phyloP scores from a whole-genome alignment of 2,329 filamentous ascomycete genomes.

The Coleophoma cylindrospora region DNA sequence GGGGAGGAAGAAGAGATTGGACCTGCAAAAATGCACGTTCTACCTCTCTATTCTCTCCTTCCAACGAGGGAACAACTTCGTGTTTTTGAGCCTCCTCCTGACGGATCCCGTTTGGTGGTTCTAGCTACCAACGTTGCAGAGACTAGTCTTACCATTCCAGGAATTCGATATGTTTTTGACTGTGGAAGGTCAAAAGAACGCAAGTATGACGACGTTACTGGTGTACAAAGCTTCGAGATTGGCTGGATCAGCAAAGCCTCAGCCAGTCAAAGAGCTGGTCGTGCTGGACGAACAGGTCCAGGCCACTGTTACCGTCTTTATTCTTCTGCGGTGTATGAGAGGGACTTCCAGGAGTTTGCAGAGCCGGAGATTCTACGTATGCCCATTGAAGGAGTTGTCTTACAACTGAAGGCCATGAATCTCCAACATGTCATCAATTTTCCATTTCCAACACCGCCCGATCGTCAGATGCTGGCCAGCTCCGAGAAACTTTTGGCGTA shows the following conservation, averaged over 20 bases:
- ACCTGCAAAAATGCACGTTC: conserved; percentile 72
- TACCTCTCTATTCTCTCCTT: conserved; percentile 92
- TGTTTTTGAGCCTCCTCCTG: conserved; percentile 82
- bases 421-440: conserved; percentile 88
- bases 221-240: conserved; percentile 92
- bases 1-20: conserved; percentile 61
- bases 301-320: conserved; percentile 95
- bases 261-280: conserved; percentile 84
- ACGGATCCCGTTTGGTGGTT: conserved; percentile 79
- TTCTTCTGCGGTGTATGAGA: conserved; percentile 88
- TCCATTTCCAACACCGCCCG: conserved; percentile 89
- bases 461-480: conserved; percentile 67
- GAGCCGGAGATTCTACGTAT: conserved; percentile 87
- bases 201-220: conserved; percentile 79
- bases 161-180: conserved; percentile 93
- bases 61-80: conserved; percentile 86
- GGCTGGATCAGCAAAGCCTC: conserved; percentile 98
- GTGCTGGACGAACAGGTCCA: conserved; percentile 90
- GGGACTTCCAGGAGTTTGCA: conserved; percentile 80
- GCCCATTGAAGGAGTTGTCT: conserved; percentile 85
- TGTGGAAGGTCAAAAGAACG: conserved; percentile 90
- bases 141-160: conserved; percentile 93
- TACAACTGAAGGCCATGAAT: conserved; percentile 94
- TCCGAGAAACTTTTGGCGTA: conserved; percentile 85
- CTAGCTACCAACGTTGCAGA: conserved; percentile 96